Evolutionary conservation across 768 basidiomycete species (phyloP), one percentile per base, ranked within the genome.

Genomic region (Tylopilus vinaceipallidus): DNA sequence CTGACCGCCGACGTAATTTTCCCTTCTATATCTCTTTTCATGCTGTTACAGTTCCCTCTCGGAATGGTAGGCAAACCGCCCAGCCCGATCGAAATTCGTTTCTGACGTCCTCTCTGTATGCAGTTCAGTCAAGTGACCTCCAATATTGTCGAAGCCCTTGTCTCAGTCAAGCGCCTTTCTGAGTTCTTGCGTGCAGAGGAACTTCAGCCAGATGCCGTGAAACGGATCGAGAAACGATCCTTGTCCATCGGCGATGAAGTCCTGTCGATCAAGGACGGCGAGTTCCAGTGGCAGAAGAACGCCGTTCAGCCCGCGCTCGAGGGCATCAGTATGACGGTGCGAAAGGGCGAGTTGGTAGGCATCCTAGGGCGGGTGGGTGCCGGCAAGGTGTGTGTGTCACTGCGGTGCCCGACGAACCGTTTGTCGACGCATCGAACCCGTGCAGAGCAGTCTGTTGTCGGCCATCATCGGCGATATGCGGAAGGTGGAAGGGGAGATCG

Each of bases 1-100:
- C 68, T 98, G 2, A 98, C 95, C 0, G 81, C 88, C 0, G 94
- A 97, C 54, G 73, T 92, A 43, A 95, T 98, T 55, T 98, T 98
- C 78, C 95, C 95, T n/a, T 84, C 91, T 0, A 93, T 98, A 53
- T 86, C 91, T 0, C 71, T 95, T 26, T 95, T 93, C 72, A 85
- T 90, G 82, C 74, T 95, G 0, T 72, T 95, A 26, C 83, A 86
- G 49, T 94, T 94, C 70, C 92, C 92, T 2, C 73, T 95, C 20
- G 87, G 81, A 3, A 88, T 91, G 88, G 86, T 87, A 63, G 33
- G 74, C 63, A 6, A 33, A 35, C 13, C 3, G 0, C 2, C 0
- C 2, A 13, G 16, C 45, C 35, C 10, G 1, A 37, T 45, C 33
- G 16, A 54, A 17, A 30, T 47, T 35, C 7, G 35, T 41, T 8